Evolutionary conservation across 164 flowering plant species (phyloP), one percentile per base, ranked within the genome.

Genomic region (grape (Vitis vinifera)): DNA sequence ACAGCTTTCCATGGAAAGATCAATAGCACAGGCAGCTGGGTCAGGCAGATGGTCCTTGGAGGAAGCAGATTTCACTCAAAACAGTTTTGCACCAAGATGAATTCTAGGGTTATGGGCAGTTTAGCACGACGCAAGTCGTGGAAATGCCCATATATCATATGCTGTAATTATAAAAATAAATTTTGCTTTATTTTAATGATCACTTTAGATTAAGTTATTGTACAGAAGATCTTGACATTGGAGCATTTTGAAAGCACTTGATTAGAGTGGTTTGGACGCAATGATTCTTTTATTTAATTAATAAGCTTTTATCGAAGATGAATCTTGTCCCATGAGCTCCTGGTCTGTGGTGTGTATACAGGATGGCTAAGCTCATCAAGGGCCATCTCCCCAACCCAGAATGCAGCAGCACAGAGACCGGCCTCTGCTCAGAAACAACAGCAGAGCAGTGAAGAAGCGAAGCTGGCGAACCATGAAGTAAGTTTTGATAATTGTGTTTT

Each of bases 61-160:
- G 67, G 53, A 31, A 61, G 52, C 30, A 11, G 65, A 66, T n/a
- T 58, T 57, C 31, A 15, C 44, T 3, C 29, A 37, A 37, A 37
- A 37, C n/a, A 61, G 61, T 73, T 73, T 67, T 67, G 67, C 8
- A 29, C 15, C 27, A 15, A 15, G 51, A 13, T 37, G 3, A 52
- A 29, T 2, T 60, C 3, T 37, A 29, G 59, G 63, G 16, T 62
- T 50, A 49, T 55, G 71, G 70, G 70, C 59, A 55, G 11, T 61
- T 31, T 60, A 56, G 51, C 5, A 8, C 7, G 63, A 56, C 58
- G 64, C 62, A 68, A 73, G 71, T 73, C 67, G 67, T 29, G 31
- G 62, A 23, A 56, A 56, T 62, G 71, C 76, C 59, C 71, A 51
- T 63, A 58, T 10, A 27, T 17, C 14, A 12, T 52, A 62, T 37